Percentiles rank a stretch among this genome's conserved stretches.
Conservation (phyloP, 2,329 filamentous ascomycete genomes). For the Pseudohalonectria lignicola region DNA sequence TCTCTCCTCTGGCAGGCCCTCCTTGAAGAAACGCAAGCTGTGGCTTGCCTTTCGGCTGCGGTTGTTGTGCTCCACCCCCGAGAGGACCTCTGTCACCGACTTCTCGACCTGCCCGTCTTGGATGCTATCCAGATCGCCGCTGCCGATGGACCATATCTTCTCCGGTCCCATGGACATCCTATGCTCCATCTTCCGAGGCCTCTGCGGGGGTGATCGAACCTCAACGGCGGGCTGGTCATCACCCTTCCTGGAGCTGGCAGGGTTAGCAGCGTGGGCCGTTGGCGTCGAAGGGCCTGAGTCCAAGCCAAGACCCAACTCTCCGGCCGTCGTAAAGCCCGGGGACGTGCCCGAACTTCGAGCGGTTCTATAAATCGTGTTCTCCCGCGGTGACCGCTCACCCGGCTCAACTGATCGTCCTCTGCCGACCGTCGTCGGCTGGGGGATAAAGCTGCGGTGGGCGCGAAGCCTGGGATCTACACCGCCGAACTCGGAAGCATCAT, state of each 20-base stretch:
- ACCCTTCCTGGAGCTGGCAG: too few species aligned
- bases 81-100: constrained; percentile 51
- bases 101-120: constrained; percentile 50
- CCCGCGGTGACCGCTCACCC: too few species aligned
- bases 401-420: too few species aligned
- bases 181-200: constrained; percentile 28
- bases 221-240: too few species aligned
- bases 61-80: constrained; percentile 49
- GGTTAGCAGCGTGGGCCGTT: too few species aligned
- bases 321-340: too few species aligned
- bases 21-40: constrained; percentile 56
- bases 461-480: constrained; percentile 1
- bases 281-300: too few species aligned
- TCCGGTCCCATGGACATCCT: constrained; percentile 34
- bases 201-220: too few species aligned
- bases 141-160: constrained; percentile 54
- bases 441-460: not conserved
- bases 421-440: too few species aligned
- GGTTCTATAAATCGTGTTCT: too few species aligned
- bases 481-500: not conserved
- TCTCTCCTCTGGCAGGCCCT: constrained; percentile 51
- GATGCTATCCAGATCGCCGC: constrained; percentile 33
- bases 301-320: too few species aligned
- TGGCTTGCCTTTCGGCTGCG: constrained; percentile 59
- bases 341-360: too few species aligned